These are phyloP conservation scores for Monocercomonoides exilis DNA, from an alignment of 78 protist genomes.

Conservation along the genomic window DNA sequence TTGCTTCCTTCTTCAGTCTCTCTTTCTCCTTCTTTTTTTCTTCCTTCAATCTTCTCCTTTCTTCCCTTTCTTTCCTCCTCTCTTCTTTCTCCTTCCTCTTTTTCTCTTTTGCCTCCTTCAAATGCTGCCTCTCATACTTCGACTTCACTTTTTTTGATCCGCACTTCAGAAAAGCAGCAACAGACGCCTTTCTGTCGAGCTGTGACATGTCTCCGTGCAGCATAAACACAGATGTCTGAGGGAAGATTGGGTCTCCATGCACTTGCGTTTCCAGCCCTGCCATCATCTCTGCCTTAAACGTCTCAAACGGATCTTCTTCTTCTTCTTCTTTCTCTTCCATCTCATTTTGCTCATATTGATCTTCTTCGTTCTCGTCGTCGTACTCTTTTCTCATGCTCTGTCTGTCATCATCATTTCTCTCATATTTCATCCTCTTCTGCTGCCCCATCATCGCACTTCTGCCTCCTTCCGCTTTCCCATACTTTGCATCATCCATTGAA, in stretches of 20 bases:
- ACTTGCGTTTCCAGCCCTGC: not conserved
- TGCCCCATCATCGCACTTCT: not conserved
- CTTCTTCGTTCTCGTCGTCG: not conserved
- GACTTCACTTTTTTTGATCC: too few relatives aligned
- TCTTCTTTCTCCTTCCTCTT: not conserved
- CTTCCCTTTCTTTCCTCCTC: not conserved
- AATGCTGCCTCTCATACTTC: not conserved
- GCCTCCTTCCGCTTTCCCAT: not conserved
- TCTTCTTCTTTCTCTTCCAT: too few relatives aligned
- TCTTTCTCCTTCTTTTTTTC: too few relatives aligned
- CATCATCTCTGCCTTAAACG: not conserved
- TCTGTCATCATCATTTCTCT: too few relatives aligned
- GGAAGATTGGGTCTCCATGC: not conserved
- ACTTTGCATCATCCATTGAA: not conserved
- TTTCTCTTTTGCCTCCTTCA: not conserved
- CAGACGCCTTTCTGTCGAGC: conserved; percentile 50
- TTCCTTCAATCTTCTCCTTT: too few relatives aligned
- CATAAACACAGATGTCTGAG: not conserved
- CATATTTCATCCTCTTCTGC: not conserved
- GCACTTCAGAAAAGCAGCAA: conserved; percentile 37
- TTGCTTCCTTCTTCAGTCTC: too few relatives aligned
- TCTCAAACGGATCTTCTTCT: too few relatives aligned
- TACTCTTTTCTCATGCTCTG: too few relatives aligned
- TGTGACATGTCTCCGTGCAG: conserved; percentile 75
- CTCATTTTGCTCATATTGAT: not conserved